phyloP scores from a whole-genome alignment of 768 basidiomycete species.

The Rhodotorula taiwanensis region DNA sequence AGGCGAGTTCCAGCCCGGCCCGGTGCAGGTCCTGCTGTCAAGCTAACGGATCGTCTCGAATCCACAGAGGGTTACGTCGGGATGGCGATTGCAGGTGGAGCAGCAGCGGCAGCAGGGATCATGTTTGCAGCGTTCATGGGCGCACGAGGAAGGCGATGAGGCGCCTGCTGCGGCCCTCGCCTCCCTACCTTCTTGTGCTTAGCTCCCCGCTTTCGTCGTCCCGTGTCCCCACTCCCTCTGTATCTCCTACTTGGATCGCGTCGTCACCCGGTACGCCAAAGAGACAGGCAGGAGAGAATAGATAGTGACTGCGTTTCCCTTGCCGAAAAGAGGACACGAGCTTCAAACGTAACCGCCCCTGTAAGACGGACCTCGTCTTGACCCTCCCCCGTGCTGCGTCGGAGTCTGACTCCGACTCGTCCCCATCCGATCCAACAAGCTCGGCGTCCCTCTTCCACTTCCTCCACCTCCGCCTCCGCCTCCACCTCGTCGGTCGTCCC shows the following conservation, averaged over 20 bases:
- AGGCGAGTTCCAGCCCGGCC: constrained; percentile 51
- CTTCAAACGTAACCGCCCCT: constrained; percentile 17
- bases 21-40: background rate
- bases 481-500: background rate
- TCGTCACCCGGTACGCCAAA: too few species aligned
- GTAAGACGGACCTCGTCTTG: constrained; percentile 11
- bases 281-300: too few species aligned
- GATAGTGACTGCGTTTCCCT: too few species aligned
- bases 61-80: constrained; percentile 90
- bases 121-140: constrained; percentile 42
- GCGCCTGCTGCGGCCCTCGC: background rate
- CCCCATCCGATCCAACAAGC: constrained; percentile 11
- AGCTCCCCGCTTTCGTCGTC: background rate
- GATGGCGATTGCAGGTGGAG: constrained; percentile 89
- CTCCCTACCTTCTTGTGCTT: background rate
- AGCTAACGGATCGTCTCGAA: constrained; percentile 2
- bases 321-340: background rate
- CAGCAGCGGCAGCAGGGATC: constrained; percentile 65
- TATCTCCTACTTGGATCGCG: background rate
- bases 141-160: constrained; percentile 35
- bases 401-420: too few species aligned
- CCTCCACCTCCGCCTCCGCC: background rate
- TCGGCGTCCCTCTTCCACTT: background rate
- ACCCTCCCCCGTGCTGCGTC: background rate
- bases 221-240: background rate